Percentiles rank a stretch among this genome's conserved stretches.
These are phyloP conservation scores for Fraxinus sp. DNA, from an alignment of 305 asterid genomes.

Conservation along the genomic window DNA sequence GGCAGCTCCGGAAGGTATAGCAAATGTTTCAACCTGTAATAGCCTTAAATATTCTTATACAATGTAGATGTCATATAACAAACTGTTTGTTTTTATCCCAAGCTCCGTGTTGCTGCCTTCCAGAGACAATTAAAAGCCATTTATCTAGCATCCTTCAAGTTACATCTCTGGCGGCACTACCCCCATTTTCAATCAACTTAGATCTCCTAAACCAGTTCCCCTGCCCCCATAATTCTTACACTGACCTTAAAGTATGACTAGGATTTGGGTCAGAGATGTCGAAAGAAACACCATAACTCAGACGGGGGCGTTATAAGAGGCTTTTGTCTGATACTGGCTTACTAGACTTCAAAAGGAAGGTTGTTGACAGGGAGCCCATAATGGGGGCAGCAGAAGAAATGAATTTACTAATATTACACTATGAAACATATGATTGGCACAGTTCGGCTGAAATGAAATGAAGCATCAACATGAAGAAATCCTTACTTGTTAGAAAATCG, in stretches of 20 bases:
- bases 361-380: background rate
- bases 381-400: background rate
- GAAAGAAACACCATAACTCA: background rate
- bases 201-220: background rate
- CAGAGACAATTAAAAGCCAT: background rate
- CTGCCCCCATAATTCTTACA: background rate
- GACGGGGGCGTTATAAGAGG: background rate
- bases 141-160: background rate
- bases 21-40: background rate
- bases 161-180: background rate
- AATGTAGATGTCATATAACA: background rate
- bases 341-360: conserved; percentile 8
- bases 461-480: conserved; percentile 20
- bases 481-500: conserved; percentile 85
- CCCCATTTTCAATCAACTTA: background rate
- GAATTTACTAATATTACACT: conserved; percentile 7
- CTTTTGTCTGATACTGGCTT: conserved; percentile 13
- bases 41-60: background rate
- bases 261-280: background rate
- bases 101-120: background rate
- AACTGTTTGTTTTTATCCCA: background rate
- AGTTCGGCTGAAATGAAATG: conserved; percentile 19
- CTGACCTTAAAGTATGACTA: background rate
- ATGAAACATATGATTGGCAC: background rate
- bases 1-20: background rate